Conservation (phyloP, 2,329 filamentous ascomycete genomes). For the Rutstroemia sp. region DNA sequence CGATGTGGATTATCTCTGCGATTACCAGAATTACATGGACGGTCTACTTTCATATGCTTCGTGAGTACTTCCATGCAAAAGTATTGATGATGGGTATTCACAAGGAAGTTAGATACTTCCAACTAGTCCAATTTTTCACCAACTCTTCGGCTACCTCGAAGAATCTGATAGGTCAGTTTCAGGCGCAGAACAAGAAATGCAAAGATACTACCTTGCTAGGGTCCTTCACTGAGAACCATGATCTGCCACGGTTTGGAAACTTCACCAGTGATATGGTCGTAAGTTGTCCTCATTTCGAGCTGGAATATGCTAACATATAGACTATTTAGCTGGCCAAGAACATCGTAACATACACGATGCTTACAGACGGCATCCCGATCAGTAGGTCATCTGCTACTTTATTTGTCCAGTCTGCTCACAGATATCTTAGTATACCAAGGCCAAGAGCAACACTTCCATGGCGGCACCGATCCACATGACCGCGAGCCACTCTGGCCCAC, state of each 20-base stretch:
- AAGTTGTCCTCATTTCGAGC: not conserved
- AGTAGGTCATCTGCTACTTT: conserved; percentile 24
- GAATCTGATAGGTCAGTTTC: conserved; percentile 10
- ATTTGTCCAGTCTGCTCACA: conserved; percentile 3
- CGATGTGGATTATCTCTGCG: conserved; percentile 44
- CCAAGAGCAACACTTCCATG: conserved; percentile 42
- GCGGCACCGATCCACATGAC: conserved; percentile 32
- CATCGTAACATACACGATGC: conserved; percentile 39
- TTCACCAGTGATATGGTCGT: conserved; percentile 13
- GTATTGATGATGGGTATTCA: not conserved
- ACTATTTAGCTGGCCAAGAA: conserved; percentile 33
- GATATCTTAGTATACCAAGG: conserved; percentile 36
- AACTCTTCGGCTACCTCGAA: conserved; percentile 6
- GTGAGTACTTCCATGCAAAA: not conserved
- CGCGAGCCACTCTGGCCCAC: conserved; percentile 37
- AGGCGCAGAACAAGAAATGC: conserved; percentile 10
- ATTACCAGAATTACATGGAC: conserved; percentile 46
- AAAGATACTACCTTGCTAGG: conserved; percentile 31
- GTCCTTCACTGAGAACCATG: conserved; percentile 36
- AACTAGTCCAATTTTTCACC: conserved; percentile 13
- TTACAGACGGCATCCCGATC: conserved; percentile 44
- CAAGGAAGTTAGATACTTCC: not conserved
- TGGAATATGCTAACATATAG: not conserved
- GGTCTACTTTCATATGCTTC: conserved; percentile 38
- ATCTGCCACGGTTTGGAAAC: conserved; percentile 34